phyloP scores from a whole-genome alignment of 176 grass and related monocot species.

The Alopecurus myosuroides region DNA sequence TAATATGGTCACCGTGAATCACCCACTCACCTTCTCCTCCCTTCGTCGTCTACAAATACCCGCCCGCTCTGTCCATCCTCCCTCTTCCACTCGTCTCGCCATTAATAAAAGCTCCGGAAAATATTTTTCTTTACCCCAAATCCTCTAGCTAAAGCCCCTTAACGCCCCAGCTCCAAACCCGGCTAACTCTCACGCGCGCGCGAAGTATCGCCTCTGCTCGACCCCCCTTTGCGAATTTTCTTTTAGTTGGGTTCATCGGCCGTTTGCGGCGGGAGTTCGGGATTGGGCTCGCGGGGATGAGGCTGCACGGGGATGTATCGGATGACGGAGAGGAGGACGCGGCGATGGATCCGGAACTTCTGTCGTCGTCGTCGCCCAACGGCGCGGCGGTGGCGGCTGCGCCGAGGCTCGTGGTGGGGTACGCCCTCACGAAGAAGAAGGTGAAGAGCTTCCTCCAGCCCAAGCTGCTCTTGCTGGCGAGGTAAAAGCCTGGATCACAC shows the following conservation, averaged over 20 bases:
- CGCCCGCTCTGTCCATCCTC: slow-evolving; percentile 12
- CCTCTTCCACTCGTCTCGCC: slow-evolving; percentile 28
- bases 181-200: not conserved
- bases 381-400: slow-evolving; percentile 5
- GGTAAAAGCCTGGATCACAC: slow-evolving; percentile 50
- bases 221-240: not conserved
- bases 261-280: slow-evolving; percentile 16
- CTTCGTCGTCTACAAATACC: slow-evolving; percentile 55
- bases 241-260: slow-evolving; percentile 6
- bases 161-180: not conserved
- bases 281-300: slow-evolving; percentile 39
- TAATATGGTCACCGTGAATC: slow-evolving; percentile 8
- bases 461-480: slow-evolving; percentile 67
- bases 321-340: slow-evolving; percentile 24
- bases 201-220: not conserved
- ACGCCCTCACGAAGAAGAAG: slow-evolving; percentile 94
- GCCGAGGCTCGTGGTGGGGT: slow-evolving; percentile 69
- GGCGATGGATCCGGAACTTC: slow-evolving; percentile 18
- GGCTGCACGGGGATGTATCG: slow-evolving; percentile 42
- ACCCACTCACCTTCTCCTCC: not conserved
- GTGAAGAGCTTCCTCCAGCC: slow-evolving; percentile 96
- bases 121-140: not conserved
- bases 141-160: not conserved
- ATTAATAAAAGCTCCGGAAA: slow-evolving; percentile 22
- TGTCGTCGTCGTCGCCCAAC: slow-evolving; percentile 33